These are phyloP conservation scores for Cenchrus americanus DNA, from an alignment of 176 grass and related monocot genomes.

Conservation along the genomic window DNA sequence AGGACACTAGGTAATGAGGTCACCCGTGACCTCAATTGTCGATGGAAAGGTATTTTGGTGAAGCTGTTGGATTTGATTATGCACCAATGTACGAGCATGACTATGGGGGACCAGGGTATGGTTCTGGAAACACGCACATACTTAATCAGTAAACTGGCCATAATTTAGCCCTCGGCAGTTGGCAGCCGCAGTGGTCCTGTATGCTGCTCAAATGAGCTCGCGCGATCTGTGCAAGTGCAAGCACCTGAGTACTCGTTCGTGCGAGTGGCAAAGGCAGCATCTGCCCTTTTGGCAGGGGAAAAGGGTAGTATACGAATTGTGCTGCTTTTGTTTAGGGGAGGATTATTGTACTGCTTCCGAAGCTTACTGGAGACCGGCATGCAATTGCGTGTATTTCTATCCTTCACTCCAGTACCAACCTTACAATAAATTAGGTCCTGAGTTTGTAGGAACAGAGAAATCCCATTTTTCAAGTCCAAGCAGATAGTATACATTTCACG, in stretches of 20 bases:
- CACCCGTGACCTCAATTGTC: conserved; percentile 64
- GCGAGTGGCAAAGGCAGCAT: neutral
- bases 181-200: neutral
- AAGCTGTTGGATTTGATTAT: conserved; percentile 34
- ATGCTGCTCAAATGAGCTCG: neutral
- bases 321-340: neutral
- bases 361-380: neutral
- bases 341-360: neutral
- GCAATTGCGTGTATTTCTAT: neutral
- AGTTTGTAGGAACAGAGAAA: neutral
- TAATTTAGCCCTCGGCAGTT: conserved; percentile 11
- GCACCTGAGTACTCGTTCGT: neutral
- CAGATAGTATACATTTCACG: neutral
- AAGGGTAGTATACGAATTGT: neutral
- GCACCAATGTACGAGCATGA: conserved; percentile 4
- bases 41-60: conserved; percentile 13
- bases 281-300: neutral
- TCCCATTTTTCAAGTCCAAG: neutral
- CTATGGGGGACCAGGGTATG: conserved; percentile 41
- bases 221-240: neutral
- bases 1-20: conserved; percentile 44
- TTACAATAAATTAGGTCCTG: no score
- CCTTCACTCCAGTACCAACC: neutral
- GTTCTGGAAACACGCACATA: conserved; percentile 36
- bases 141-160: neutral